Evolutionary conservation across 768 basidiomycete species (phyloP), one percentile per base, ranked within the genome.

Genomic region (Collybiopsis luxurians): DNA sequence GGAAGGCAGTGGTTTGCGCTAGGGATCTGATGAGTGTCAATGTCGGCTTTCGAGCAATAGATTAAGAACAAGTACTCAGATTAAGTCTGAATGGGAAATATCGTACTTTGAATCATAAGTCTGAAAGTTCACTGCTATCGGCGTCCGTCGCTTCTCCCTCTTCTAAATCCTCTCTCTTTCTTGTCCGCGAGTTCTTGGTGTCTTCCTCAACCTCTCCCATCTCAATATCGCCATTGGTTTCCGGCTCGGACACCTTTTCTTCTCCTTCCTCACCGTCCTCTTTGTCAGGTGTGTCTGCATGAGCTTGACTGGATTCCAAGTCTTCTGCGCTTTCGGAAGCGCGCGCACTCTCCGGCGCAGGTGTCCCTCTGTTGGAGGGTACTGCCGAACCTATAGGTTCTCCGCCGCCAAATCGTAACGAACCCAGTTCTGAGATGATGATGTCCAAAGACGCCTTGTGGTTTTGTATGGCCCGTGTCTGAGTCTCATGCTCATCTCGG

Each of bases 201-300:
- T 83, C 82, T 65, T 93, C 91, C 59, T 89, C 86, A 2, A 93
- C 81, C 66, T 93, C 91, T n/a, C 91, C 91, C 91, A 93, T 93
- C 70, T 93, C 91, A 60, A 93, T 92, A 60, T 93, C 90, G 61
- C 89, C 81, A 27, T 77, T 84, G 69, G 61, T 63, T 45, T 65
- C 66, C 15, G 65, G 62, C 13, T 61, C 63, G 30, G 60, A 53
- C 28, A 69, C 63, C 13, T 73, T 70, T 6, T 72, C 70, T 57
- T 74, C 70, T 45, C 60, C 73, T 58, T 66, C 67, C 19, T 78
- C 77, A 11, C 71, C 68, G 45, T 78, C 77, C n/a, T 78, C 80
- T 31, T 74, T 75, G 57, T 78, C 74, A 23, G 30, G 44, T 2
- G 44, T 34, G 4, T 21, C 43, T 15, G 19, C 30, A 21, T 19